Evolutionary conservation across 345 rosid genomes (phyloP).

Genomic region (Arabis hirsuta): DNA sequence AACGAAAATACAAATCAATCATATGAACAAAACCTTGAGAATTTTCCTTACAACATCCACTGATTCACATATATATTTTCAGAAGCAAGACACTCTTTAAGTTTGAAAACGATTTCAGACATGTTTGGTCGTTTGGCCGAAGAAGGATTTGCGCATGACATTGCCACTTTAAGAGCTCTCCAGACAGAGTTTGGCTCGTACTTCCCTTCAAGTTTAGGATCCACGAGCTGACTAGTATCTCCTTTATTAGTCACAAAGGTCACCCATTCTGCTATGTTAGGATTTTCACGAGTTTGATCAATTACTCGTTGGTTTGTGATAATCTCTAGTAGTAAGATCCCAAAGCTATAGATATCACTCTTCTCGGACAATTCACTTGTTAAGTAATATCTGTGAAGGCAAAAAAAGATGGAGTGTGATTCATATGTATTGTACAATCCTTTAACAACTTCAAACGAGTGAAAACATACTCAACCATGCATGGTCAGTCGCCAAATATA

Average conservation of each 20-base stretch:
- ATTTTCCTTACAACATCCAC: not conserved
- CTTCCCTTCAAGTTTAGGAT: constrained; percentile 48
- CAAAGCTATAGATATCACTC: constrained; percentile 61
- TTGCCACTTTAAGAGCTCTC: constrained; percentile 53
- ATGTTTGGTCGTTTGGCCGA: constrained; percentile 47
- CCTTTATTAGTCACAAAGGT: constrained; percentile 37
- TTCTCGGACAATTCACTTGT: constrained; percentile 46
- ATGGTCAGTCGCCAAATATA: not conserved
- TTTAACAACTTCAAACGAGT: not conserved
- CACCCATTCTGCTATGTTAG: constrained; percentile 48
- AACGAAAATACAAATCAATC: too few species aligned
- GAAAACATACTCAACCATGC: not conserved
- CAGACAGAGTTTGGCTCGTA: constrained; percentile 42
- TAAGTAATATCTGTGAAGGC: constrained; percentile 29
- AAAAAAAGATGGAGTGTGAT: not conserved
- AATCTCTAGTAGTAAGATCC: constrained; percentile 52
- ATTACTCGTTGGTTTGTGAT: constrained; percentile 52
- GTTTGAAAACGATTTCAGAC: constrained; percentile 40
- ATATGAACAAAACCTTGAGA: not conserved
- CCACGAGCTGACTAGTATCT: constrained; percentile 44
- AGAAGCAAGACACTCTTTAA: constrained; percentile 43
- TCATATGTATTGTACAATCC: constrained; percentile 1
- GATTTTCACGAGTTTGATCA: constrained; percentile 21
- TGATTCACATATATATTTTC: constrained; percentile 4
- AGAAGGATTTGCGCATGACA: constrained; percentile 46